Percentiles rank a stretch among this genome's conserved stretches.
Evolutionary conservation across 768 basidiomycete genomes (phyloP).

Genomic region (Infundibulicybe gibba): DNA sequence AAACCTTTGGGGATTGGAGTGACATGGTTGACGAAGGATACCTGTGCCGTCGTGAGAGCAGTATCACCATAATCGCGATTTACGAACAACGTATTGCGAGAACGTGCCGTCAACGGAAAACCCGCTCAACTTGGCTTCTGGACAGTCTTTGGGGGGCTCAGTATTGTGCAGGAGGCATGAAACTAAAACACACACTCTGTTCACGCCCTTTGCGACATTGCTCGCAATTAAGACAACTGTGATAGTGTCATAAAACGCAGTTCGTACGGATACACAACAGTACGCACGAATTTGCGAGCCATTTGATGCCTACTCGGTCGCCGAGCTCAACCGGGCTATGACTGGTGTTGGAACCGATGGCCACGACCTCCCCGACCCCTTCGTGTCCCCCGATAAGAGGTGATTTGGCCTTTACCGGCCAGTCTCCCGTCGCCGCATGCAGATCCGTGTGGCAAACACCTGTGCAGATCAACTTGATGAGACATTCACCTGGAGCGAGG

Average conservation of each 20-base stretch:
- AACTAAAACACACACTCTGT: constrained; percentile 46
- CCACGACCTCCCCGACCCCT: constrained; percentile 79
- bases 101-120: constrained; percentile 80
- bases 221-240: constrained; percentile 67
- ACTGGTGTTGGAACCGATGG: constrained; percentile 65
- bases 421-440: constrained; percentile 72
- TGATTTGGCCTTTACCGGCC: constrained; percentile 66
- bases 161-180: background rate
- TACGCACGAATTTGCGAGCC: constrained; percentile 58
- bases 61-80: background rate
- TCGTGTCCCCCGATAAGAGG: constrained; percentile 84
- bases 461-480: constrained; percentile 71
- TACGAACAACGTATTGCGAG: constrained; percentile 54
- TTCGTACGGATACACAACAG: background rate
- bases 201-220: constrained; percentile 75
- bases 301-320: constrained; percentile 82
- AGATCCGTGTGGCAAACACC: constrained; percentile 90
- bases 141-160: constrained; percentile 43
- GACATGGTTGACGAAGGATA: constrained; percentile 70
- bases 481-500: constrained; percentile 67
- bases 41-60: constrained; percentile 18
- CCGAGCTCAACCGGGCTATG: constrained; percentile 66
- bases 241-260: background rate
- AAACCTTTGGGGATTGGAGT: constrained; percentile 76
- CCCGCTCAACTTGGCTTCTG: constrained; percentile 57